Percentiles rank a stretch among this genome's conserved stretches.
These are phyloP conservation scores for Urtica urens DNA, from an alignment of 306 rosid species.

Conservation along the genomic window DNA sequence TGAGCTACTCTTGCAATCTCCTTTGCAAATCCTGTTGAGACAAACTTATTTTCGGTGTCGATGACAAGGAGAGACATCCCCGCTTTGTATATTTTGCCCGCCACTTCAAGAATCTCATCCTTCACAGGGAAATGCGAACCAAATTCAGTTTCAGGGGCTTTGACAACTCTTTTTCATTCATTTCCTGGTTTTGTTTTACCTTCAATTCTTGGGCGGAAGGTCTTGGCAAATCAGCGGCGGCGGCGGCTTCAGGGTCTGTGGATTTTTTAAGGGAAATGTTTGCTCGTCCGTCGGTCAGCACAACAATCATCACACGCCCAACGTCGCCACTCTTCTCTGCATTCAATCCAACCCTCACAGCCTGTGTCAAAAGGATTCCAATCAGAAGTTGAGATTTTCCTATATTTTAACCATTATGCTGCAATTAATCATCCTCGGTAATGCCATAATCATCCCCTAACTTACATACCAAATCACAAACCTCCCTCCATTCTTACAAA, in stretches of 20 bases:
- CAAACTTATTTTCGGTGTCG: conserved; percentile 94
- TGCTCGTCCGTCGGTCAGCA: conserved; percentile 93
- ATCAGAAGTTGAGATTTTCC: conserved; percentile 15
- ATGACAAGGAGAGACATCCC: conserved; percentile 97
- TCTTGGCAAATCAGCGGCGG: conserved; percentile 55
- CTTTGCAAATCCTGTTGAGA: conserved; percentile 96
- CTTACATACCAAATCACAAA: too few relatives aligned
- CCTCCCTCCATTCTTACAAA: too few relatives aligned
- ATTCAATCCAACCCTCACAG: conserved; percentile 90
- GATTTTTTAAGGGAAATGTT: conserved; percentile 87
- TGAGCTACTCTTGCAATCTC: conserved; percentile 97
- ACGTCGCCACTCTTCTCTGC: conserved; percentile 99
- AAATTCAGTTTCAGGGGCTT: neutral
- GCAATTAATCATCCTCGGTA: too few relatives aligned
- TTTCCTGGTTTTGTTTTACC: too few relatives aligned
- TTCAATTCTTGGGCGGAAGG: conserved; percentile 80
- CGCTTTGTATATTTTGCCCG: conserved; percentile 85
- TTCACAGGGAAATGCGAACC: conserved; percentile 21
- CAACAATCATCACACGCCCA: conserved; percentile 93
- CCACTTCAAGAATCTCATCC: conserved; percentile 98
- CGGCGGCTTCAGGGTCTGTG: conserved; percentile 72
- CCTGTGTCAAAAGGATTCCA: too few relatives aligned
- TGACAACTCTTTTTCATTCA: too few relatives aligned
- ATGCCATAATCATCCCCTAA: too few relatives aligned
- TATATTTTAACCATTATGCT: too few relatives aligned